These are phyloP conservation scores for Pythium brachiatum DNA, from an alignment of 352 stramenopile species.

Conservation along the genomic window DNA sequence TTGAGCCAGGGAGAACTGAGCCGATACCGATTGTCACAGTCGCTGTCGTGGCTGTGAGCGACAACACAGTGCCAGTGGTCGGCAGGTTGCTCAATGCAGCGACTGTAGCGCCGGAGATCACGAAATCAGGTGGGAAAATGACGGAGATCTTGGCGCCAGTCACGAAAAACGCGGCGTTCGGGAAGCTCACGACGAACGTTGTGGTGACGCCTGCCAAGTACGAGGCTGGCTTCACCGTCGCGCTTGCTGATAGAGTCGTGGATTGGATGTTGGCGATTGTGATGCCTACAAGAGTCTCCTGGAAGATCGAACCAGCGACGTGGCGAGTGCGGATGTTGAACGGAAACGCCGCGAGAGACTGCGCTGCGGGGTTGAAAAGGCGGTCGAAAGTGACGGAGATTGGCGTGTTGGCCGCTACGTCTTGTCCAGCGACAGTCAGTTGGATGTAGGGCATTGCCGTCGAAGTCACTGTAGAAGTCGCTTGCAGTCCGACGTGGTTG, in stretches of 20 bases:
- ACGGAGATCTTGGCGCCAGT: slow-evolving; percentile 35
- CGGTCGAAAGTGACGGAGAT: slow-evolving; percentile 41
- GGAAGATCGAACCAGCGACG: slow-evolving; percentile 32
- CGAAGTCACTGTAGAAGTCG: slow-evolving; percentile 31
- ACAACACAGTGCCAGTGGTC: slow-evolving; percentile 30
- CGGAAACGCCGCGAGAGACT: slow-evolving; percentile 13
- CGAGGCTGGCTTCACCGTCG: slow-evolving; percentile 37
- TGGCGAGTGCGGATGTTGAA: slow-evolving; percentile 53
- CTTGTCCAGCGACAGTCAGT: slow-evolving; percentile 35
- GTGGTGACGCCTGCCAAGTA: slow-evolving; percentile 45
- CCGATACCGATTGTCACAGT: slow-evolving; percentile 35
- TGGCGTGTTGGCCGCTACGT: slow-evolving; percentile 21
- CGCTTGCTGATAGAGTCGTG: slow-evolving; percentile 29
- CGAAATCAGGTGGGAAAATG: slow-evolving; percentile 45
- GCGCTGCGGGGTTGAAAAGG: slow-evolving; percentile 55
- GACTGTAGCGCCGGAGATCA: slow-evolving; percentile 29
- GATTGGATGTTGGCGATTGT: slow-evolving; percentile 25
- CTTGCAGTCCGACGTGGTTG: slow-evolving; percentile 22
- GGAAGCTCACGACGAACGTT: slow-evolving; percentile 39
- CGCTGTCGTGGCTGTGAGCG: slow-evolving; percentile 12
- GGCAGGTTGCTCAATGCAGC: slow-evolving; percentile 31
- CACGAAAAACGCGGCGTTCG: slow-evolving; percentile 43
- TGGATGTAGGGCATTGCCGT: slow-evolving; percentile 34
- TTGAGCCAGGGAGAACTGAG: slow-evolving; percentile 30
- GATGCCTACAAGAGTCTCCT: slow-evolving; percentile 33